These are phyloP conservation scores for Cryptococcus neoformans DNA, from an alignment of 1,284 basidiomycete genomes.

Conservation along the genomic window DNA sequence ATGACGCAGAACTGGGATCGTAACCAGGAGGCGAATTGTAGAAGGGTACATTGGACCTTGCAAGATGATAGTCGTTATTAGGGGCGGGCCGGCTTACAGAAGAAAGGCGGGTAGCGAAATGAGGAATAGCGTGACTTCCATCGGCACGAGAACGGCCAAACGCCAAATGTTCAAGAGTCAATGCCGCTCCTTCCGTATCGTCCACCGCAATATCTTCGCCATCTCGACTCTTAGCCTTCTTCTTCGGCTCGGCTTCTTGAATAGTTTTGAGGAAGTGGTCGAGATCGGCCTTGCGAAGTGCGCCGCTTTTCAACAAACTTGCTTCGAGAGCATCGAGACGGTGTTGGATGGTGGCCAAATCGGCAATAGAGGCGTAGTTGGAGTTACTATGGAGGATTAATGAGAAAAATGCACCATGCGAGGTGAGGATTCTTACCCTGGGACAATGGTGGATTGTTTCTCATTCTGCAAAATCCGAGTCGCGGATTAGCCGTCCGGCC, in stretches of 20 bases:
- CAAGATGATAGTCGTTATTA: slow-evolving; percentile 42
- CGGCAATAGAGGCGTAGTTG: slow-evolving; percentile 44
- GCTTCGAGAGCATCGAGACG: slow-evolving; percentile 48
- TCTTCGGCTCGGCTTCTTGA: slow-evolving; percentile 1
- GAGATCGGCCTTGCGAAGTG: slow-evolving; percentile 42
- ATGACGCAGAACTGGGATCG: neutral
- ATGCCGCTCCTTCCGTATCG: slow-evolving; percentile 50
- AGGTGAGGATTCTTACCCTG: too few species aligned
- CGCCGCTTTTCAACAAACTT: slow-evolving; percentile 40
- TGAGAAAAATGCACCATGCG: neutral
- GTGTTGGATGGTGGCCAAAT: slow-evolving; percentile 45
- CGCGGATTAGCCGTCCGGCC: too few species aligned
- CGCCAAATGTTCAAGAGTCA: slow-evolving; percentile 49
- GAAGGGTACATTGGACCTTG: slow-evolving; percentile 9
- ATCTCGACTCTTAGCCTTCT: slow-evolving; percentile 1
- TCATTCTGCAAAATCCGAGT: too few species aligned
- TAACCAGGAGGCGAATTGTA: slow-evolving; percentile 1
- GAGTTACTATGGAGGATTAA: slow-evolving; percentile 1
- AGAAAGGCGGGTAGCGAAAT: slow-evolving; percentile 31
- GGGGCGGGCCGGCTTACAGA: slow-evolving; percentile 28
- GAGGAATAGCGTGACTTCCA: slow-evolving; percentile 38
- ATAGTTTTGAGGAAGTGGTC: slow-evolving; percentile 35
- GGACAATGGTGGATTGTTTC: too few species aligned
- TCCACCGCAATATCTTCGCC: slow-evolving; percentile 27
- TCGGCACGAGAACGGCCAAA: slow-evolving; percentile 45